Evolutionary conservation across 495 filamentous ascomycete species (phyloP), one percentile per base, ranked within the genome.

Genomic region (Achaetomiella virescens): DNA sequence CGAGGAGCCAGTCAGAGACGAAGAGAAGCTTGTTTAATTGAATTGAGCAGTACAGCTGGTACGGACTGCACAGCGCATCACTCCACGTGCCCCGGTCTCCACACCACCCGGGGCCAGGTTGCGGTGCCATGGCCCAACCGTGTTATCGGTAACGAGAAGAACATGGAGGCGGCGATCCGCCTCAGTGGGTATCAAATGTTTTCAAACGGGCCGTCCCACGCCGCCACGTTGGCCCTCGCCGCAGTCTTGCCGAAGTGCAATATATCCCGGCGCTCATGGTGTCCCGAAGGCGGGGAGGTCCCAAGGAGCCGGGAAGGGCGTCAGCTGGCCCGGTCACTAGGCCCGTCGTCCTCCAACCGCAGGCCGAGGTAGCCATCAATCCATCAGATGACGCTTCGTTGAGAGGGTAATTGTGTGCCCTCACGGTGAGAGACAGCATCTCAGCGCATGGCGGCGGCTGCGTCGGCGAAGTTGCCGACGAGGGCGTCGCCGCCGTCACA

Each of bases 401-500:
- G 21, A n/a, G 48, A 5, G 22, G 41, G 22, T 15, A 18, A 41
- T 12, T 3, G 11, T n/a, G 24, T n/a, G 25, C 21, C 18, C 36
- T 22, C 44, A 48, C 53, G 53, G 25, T 43, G 37, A 35, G 21
- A 15, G 8, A 11, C 0, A 18, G 33, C 18, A 35, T 41, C 51
- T 73, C 63, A 76, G 57, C 64, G 62, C 61, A 73, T 70, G 40
- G 68, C 71, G 14, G 69, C 68, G 20, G 70, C 74, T 36, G 75
- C 75, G 59, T 78, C 76, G 58, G 75, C 71, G 65, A 79, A 79
- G 54, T 76, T 77, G 27, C 76, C 76, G 41, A 79, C 72, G 12
- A 79, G 69, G 21, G 66, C 64, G 21, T 71, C 74, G 44, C 69
- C 69, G 45, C 72, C 71, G 35, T 74, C 72, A 18, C 70, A 61